Conservation (phyloP, 2,329 filamentous ascomycete genomes). For the Alternaria triticina region DNA sequence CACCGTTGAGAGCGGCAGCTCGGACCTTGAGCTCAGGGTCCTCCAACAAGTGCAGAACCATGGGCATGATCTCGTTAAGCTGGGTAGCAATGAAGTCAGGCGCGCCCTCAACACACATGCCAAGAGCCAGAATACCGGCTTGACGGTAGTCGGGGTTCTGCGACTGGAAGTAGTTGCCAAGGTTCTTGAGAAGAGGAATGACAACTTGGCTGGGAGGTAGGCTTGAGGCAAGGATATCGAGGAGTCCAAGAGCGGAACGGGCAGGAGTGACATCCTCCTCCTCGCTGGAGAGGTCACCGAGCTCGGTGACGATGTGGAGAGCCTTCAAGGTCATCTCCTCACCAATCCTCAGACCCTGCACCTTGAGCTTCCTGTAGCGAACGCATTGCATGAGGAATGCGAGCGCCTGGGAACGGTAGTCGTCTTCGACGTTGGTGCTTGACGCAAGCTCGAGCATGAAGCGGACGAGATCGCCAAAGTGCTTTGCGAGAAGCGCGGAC, state of each 20-base stretch:
- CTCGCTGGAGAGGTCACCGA: conserved; percentile 73
- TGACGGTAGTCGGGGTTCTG: conserved; percentile 79
- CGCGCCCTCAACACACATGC: conserved; percentile 93
- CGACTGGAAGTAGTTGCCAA: conserved; percentile 80
- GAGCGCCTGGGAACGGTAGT: conserved; percentile 86
- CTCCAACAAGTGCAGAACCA: conserved; percentile 80
- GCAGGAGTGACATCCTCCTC: conserved; percentile 88
- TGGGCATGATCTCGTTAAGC: conserved; percentile 82
- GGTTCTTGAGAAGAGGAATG: conserved; percentile 85
- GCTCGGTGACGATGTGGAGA: conserved; percentile 87
- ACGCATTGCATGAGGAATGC: conserved; percentile 94
- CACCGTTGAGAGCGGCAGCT: conserved; percentile 83
- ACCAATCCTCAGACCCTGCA: conserved; percentile 87
- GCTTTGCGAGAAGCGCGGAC: conserved; percentile 78
- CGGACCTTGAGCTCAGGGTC: conserved; percentile 86
- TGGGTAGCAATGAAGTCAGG: conserved; percentile 98
- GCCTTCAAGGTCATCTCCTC: conserved; percentile 86
- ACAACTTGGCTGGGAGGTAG: conserved; percentile 93
- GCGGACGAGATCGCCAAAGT: conserved; percentile 87
- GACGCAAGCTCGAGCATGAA: conserved; percentile 91
- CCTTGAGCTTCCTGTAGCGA: conserved; percentile 91
- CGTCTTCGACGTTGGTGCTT: conserved; percentile 79
- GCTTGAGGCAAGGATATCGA: conserved; percentile 87
- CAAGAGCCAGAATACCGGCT: conserved; percentile 88
- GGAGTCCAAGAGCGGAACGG: conserved; percentile 80